A percentile compares a stretch with the other conserved stretches of the same genome.
Evolutionary conservation across 257 asterid genomes (phyloP).

Genomic region (Fraxinus excelsior): DNA sequence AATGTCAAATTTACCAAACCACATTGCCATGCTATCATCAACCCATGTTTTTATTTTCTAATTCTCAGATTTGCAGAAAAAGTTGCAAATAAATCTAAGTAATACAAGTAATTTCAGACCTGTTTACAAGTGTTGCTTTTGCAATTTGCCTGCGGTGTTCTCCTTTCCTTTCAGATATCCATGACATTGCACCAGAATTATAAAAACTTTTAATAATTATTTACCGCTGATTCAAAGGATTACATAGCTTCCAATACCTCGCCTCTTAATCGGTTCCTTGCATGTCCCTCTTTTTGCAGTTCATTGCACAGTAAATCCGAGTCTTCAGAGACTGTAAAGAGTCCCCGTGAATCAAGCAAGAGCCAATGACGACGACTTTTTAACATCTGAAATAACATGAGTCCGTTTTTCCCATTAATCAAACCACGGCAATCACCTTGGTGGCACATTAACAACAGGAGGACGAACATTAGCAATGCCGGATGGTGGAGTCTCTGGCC

Average conservation of each 20-base stretch:
- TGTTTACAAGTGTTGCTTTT: slow-evolving; percentile 17
- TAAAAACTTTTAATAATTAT: slow-evolving; percentile 16
- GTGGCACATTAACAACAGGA: slow-evolving; percentile 45
- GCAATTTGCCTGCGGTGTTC: slow-evolving; percentile 23
- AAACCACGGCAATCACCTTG: slow-evolving; percentile 48
- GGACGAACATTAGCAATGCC: slow-evolving; percentile 32
- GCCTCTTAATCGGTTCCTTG: slow-evolving; percentile 6
- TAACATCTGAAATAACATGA: slow-evolving; percentile 17
- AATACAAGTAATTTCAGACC: slow-evolving; percentile 8
- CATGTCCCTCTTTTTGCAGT: slow-evolving; percentile 26
- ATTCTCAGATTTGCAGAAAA: neutral
- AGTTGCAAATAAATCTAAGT: slow-evolving; percentile 6
- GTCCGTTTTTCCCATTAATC: neutral
- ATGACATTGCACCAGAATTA: slow-evolving; percentile 16
- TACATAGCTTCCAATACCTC: slow-evolving; percentile 24
- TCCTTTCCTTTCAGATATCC: slow-evolving; percentile 19
- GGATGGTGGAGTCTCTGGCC: slow-evolving; percentile 50
- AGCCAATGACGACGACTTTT: slow-evolving; percentile 2
- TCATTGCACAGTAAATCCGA: slow-evolving; percentile 19
- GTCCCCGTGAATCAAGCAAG: slow-evolving; percentile 6
- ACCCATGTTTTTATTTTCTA: slow-evolving; percentile 12
- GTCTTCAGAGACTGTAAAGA: slow-evolving; percentile 17
- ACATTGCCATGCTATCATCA: neutral
- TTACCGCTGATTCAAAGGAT: slow-evolving; percentile 19
- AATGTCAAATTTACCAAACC: neutral